A percentile compares a stretch with the other conserved stretches of the same genome.
Conservation (phyloP, 2,329 filamentous ascomycete genomes). For the Pyrenochaeta sp. region DNA sequence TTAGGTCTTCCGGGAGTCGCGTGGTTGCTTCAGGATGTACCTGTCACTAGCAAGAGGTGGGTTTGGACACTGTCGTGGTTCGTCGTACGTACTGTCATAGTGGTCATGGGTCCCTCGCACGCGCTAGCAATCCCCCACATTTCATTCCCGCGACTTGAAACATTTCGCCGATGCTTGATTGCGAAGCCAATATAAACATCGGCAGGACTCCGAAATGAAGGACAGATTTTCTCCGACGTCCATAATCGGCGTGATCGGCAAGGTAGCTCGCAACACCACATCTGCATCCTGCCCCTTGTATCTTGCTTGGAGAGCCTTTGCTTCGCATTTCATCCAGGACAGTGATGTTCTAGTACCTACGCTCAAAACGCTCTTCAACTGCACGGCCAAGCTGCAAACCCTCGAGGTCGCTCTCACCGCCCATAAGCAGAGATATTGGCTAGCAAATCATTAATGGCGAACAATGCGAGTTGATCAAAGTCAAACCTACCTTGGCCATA, state of each 20-base stretch:
- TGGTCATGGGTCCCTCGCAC: slow-evolving; percentile 3
- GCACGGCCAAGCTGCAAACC: no score
- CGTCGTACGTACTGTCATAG: slow-evolving; percentile 13
- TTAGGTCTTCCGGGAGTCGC: not conserved
- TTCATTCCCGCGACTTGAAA: slow-evolving; percentile 13
- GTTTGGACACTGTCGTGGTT: slow-evolving; percentile 4
- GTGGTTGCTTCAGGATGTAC: no score
- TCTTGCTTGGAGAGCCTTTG: no score
- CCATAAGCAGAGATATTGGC: no score
- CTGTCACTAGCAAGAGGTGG: no score
- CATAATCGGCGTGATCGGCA: no score
- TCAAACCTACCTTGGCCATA: slow-evolving; percentile 21
- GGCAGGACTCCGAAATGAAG: slow-evolving; percentile 2
- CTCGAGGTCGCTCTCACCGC: no score
- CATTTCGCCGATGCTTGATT: slow-evolving; percentile 31
- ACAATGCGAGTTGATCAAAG: not conserved
- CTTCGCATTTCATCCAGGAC: not conserved
- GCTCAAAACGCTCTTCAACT: slow-evolving; percentile 21
- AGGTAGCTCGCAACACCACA: no score
- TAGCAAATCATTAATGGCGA: no score
- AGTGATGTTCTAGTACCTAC: slow-evolving; percentile 9
- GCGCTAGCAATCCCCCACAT: slow-evolving; percentile 16
- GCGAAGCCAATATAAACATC: slow-evolving; percentile 23
- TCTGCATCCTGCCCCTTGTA: no score
- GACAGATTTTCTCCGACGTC: slow-evolving; percentile 18